phyloP scores from a whole-genome alignment of 2,329 filamentous ascomycete genomes.

The Beauveria sp. region DNA sequence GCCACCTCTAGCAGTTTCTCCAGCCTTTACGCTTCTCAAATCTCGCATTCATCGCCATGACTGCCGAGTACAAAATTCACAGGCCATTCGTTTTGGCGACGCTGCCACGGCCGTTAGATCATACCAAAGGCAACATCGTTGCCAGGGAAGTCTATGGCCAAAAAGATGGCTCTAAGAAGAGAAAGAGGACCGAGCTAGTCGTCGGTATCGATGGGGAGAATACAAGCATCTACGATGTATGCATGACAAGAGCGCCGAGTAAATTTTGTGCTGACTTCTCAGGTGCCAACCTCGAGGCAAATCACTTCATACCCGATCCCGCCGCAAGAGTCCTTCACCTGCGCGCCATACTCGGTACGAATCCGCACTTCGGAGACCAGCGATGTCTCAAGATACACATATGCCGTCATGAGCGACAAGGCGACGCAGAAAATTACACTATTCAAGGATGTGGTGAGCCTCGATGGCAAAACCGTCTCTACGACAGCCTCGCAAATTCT shows the following conservation, averaged over 20 bases:
- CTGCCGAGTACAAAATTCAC: conserved; percentile 54
- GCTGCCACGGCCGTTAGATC: conserved; percentile 51
- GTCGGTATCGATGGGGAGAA: conserved; percentile 60
- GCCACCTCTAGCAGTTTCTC: neutral
- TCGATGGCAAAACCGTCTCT: conserved; percentile 44
- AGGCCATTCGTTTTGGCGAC: conserved; percentile 56
- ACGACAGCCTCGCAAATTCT: conserved; percentile 39
- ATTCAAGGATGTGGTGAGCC: conserved; percentile 49
- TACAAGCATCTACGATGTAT: conserved; percentile 58
- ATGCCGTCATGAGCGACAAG: conserved; percentile 46
- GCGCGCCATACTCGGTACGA: conserved; percentile 51
- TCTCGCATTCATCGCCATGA: conserved; percentile 32
- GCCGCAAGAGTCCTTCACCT: conserved; percentile 57
- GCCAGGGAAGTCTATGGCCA: conserved; percentile 56
- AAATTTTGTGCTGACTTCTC: conserved; percentile 4
- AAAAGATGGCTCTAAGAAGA: conserved; percentile 49
- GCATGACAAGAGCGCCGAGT: conserved; percentile 17
- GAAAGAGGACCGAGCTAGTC: conserved; percentile 55
- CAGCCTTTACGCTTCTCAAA: neutral
- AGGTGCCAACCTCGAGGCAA: conserved; percentile 54
- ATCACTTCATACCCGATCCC: conserved; percentile 61
- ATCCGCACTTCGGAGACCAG: conserved; percentile 39
- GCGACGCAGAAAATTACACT: conserved; percentile 45
- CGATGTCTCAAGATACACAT: conserved; percentile 51
- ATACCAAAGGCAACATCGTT: conserved; percentile 41